Conservation (phyloP, 2,329 filamentous ascomycete species). For the Claviceps pazoutovae region DNA sequence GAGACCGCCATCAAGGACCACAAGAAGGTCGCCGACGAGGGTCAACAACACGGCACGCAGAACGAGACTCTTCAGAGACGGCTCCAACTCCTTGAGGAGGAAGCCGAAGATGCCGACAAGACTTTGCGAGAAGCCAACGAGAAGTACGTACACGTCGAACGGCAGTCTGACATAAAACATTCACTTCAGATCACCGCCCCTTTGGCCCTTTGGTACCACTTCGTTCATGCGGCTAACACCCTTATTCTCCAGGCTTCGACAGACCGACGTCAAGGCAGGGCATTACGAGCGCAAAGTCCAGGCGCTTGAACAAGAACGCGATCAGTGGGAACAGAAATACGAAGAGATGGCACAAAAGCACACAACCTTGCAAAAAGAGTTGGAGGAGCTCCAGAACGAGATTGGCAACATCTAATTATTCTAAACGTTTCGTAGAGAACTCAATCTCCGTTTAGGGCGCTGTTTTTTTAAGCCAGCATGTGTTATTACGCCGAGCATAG, state of each 20-base stretch:
- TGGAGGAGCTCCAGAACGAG: slow-evolving; percentile 80
- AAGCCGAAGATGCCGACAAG: slow-evolving; percentile 93
- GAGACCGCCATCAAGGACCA: slow-evolving; percentile 71
- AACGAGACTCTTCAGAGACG: slow-evolving; percentile 86
- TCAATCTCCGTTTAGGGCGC: slow-evolving; percentile 8
- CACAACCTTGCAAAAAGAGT: slow-evolving; percentile 68
- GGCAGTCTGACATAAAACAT: background rate
- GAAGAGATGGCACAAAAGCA: slow-evolving; percentile 96
- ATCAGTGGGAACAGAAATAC: slow-evolving; percentile 95
- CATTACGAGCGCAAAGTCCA: slow-evolving; percentile 99
- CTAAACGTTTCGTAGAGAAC: slow-evolving; percentile 6
- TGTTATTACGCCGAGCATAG: background rate
- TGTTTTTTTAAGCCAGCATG: background rate
- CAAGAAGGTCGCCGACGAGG: slow-evolving; percentile 76
- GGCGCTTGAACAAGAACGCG: slow-evolving; percentile 79
- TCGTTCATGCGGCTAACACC: slow-evolving; percentile 7
- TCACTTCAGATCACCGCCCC: background rate
- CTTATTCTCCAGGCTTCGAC: slow-evolving; percentile 58
- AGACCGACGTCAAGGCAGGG: slow-evolving; percentile 97
- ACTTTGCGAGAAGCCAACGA: slow-evolving; percentile 94
- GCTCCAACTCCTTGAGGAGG: slow-evolving; percentile 92
- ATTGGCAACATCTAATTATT: slow-evolving; percentile 74
- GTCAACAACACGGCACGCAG: slow-evolving; percentile 69
- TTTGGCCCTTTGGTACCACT: background rate
- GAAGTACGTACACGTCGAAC: slow-evolving; percentile 53